phyloP scores from a whole-genome alignment of 2,329 filamentous ascomycete species.

The Fonsecaea multimorphosa region DNA sequence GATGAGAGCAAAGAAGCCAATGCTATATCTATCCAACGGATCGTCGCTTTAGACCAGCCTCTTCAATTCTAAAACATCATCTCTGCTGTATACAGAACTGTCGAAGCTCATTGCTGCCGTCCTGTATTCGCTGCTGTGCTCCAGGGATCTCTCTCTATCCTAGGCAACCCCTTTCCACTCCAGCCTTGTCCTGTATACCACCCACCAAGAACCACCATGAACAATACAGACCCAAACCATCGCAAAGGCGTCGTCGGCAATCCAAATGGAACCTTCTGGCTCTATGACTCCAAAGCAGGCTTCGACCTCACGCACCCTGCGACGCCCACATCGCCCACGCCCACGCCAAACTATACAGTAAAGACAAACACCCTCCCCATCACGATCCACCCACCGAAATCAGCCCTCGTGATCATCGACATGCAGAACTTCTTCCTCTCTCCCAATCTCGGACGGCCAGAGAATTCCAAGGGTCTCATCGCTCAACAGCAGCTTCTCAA shows the following conservation, averaged over 20 bases:
- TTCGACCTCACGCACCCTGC: slow-evolving; percentile 56
- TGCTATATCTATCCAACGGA: neutral
- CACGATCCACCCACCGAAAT: slow-evolving; percentile 49
- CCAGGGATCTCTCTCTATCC: neutral
- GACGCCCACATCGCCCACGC: slow-evolving; percentile 39
- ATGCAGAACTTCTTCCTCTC: slow-evolving; percentile 62
- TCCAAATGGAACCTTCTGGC: slow-evolving; percentile 51
- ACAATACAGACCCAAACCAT: slow-evolving; percentile 33
- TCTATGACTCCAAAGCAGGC: slow-evolving; percentile 50
- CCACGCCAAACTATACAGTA: slow-evolving; percentile 31
- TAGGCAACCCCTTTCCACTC: slow-evolving; percentile 14
- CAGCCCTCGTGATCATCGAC: slow-evolving; percentile 60
- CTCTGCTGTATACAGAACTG: neutral
- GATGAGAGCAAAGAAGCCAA: neutral
- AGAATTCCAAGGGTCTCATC: slow-evolving; percentile 51
- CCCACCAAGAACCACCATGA: slow-evolving; percentile 19
- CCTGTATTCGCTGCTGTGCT: neutral
- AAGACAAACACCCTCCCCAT: slow-evolving; percentile 43
- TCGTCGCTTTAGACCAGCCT: neutral
- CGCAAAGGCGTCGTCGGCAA: slow-evolving; percentile 52
- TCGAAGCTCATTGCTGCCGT: neutral
- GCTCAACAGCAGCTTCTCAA: slow-evolving; percentile 52
- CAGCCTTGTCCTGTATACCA: slow-evolving; percentile 26
- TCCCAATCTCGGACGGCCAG: slow-evolving; percentile 50
- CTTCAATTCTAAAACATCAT: neutral